Conservation (phyloP, 176 grass and related monocot species). For the Coix lacrymajobi region DNA sequence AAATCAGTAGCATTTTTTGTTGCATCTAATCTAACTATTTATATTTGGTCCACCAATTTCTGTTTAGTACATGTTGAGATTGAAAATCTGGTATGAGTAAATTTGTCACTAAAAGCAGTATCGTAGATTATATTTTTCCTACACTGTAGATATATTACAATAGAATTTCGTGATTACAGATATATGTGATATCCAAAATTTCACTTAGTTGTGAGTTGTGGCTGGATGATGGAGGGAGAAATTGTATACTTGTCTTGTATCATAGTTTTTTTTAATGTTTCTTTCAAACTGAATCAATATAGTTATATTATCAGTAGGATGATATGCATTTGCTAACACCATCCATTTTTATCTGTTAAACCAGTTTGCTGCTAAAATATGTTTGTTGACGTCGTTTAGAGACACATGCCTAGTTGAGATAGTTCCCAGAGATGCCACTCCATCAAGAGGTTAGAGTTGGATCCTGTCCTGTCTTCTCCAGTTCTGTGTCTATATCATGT, state of each 20-base stretch:
- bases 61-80: not conserved
- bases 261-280: slow-evolving; percentile 1
- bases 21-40: not conserved
- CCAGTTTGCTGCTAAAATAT: slow-evolving; percentile 92
- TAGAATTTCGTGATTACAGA: not conserved
- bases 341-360: slow-evolving; percentile 21
- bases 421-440: slow-evolving; percentile 63
- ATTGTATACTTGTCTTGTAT: not conserved
- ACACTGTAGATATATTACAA: not conserved
- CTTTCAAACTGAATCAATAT: not conserved
- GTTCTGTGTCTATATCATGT: not conserved
- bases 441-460: slow-evolving; percentile 66
- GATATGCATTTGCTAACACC: slow-evolving; percentile 9
- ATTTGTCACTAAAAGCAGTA: not conserved
- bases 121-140: not conserved
- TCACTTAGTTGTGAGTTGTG: not conserved
- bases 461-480: not conserved
- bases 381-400: slow-evolving; percentile 89
- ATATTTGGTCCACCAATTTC: not conserved
- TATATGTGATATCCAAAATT: not conserved
- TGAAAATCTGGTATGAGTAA: not conserved
- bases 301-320: not conserved
- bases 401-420: slow-evolving; percentile 97
- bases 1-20: not conserved
- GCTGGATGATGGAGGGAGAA: not conserved